Percentiles rank a stretch among this genome's conserved stretches.
phyloP scores from a whole-genome alignment of 2,329 filamentous ascomycete genomes.

The Xylariaceae sp. region DNA sequence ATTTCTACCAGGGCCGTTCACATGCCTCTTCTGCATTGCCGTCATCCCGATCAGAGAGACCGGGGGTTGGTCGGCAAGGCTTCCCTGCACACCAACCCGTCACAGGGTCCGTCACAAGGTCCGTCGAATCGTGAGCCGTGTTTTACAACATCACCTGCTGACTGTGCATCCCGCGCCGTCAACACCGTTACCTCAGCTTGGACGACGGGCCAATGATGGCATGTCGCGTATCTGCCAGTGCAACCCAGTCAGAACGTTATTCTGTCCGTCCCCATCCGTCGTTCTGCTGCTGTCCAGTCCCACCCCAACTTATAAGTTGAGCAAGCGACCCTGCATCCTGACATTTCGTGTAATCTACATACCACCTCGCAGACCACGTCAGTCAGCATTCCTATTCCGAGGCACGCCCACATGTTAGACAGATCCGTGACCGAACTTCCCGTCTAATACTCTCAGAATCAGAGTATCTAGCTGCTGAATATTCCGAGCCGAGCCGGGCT shows the following conservation, averaged over 20 bases:
- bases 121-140: slow-evolving; percentile 1
- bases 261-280: slow-evolving; percentile 5
- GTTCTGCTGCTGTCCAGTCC: slow-evolving; percentile 14
- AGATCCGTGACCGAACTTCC: neutral
- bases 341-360: neutral
- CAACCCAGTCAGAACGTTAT: slow-evolving; percentile 25
- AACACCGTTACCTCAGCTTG: slow-evolving; percentile 18
- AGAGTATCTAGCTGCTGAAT: neutral
- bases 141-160: slow-evolving; percentile 24
- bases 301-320: no score
- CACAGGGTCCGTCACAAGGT: neutral
- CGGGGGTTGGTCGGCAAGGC: neutral
- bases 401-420: neutral
- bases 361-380: neutral
- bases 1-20: no score
- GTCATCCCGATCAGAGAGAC: no score
- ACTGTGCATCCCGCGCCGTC: no score
- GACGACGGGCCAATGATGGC: slow-evolving; percentile 17
- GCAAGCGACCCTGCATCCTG: slow-evolving; percentile 19
- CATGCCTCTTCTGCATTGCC: no score
- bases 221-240: slow-evolving; percentile 17
- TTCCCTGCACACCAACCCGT: neutral
- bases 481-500: neutral
- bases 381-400: neutral
- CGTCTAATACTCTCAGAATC: neutral